These are phyloP conservation scores for Rosa lucieae DNA, from an alignment of 306 rosid species.

Conservation along the genomic window DNA sequence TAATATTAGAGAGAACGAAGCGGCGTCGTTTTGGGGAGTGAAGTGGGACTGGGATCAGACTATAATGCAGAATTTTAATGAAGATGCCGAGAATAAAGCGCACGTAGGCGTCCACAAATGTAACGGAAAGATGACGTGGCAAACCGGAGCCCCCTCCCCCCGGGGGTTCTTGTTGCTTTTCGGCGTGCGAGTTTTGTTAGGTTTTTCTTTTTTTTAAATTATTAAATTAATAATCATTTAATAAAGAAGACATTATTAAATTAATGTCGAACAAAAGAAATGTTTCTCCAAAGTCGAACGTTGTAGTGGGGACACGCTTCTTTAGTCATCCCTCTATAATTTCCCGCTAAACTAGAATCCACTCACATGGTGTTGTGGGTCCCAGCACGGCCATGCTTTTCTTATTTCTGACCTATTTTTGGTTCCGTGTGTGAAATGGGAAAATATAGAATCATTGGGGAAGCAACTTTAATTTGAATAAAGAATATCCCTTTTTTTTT, in stretches of 20 bases:
- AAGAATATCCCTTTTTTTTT: neutral
- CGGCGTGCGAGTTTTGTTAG: neutral
- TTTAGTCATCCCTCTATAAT: neutral
- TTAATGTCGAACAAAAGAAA: neutral
- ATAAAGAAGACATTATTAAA: too few species aligned
- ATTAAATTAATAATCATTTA: too few species aligned
- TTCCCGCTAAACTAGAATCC: slow-evolving; percentile 14
- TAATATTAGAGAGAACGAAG: neutral
- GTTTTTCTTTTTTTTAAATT: neutral
- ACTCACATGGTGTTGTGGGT: slow-evolving; percentile 22
- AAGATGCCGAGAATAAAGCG: slow-evolving; percentile 23
- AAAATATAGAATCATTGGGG: neutral
- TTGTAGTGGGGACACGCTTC: slow-evolving; percentile 35
- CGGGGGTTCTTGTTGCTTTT: neutral
- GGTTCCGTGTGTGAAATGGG: neutral
- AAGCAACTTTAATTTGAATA: slow-evolving; percentile 7
- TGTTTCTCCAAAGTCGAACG: slow-evolving; percentile 23
- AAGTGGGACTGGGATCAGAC: neutral
- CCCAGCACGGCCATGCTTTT: neutral
- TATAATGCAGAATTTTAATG: neutral
- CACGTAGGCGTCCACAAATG: slow-evolving; percentile 9
- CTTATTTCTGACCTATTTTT: neutral
- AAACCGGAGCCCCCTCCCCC: neutral
- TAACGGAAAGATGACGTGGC: slow-evolving; percentile 38
- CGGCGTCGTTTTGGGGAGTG: slow-evolving; percentile 15